Evolutionary conservation across 768 basidiomycete species (phyloP).

Genomic region (Trametes maxima): DNA sequence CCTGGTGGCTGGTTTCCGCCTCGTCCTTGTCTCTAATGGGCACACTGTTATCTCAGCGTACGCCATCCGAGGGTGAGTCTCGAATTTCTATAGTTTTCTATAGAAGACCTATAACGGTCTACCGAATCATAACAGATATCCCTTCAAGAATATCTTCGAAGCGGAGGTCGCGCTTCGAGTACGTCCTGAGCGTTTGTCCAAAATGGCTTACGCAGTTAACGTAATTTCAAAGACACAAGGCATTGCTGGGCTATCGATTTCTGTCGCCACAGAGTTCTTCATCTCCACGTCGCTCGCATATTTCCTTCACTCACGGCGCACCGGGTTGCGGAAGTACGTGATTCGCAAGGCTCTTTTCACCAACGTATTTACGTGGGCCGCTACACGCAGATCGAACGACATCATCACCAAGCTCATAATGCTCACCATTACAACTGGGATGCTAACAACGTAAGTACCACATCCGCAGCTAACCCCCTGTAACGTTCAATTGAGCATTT

Average conservation of each 20-base stretch:
- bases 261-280: background rate
- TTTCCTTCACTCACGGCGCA: slow-evolving; percentile 1
- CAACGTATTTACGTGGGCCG: background rate
- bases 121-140: background rate
- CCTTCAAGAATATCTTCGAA: background rate
- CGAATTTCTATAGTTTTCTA: too few relatives aligned
- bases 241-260: background rate
- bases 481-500: background rate
- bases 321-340: background rate
- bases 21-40: too few relatives aligned
- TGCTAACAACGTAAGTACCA: background rate
- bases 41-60: background rate
- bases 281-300: background rate
- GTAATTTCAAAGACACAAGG: background rate
- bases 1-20: background rate
- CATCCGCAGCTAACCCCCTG: too few relatives aligned
- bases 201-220: background rate
- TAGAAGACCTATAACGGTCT: too few relatives aligned
- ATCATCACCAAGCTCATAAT: slow-evolving; percentile 5
- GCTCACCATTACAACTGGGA: slow-evolving; percentile 1
- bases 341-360: background rate
- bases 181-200: background rate
- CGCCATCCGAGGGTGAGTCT: background rate
- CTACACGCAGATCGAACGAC: background rate
- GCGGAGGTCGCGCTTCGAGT: background rate